Base-by-base conservation (phyloP, 2,329 filamentous ascomycete species). In the Xenosphaeropsis pyriputrescens region DNA sequence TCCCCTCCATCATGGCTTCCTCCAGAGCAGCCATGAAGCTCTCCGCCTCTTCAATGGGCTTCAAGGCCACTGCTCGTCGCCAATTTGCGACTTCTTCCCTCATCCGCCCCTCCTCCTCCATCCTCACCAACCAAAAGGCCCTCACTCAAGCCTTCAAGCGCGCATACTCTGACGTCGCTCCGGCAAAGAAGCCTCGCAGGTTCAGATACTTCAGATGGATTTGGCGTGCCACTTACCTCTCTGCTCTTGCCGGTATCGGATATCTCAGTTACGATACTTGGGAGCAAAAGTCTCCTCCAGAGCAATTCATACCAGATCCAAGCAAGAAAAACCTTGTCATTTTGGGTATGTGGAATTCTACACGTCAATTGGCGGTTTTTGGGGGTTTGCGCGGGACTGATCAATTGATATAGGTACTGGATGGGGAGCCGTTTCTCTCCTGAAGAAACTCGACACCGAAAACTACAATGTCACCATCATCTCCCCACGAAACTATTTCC, bases 391-490 rank as follows among this genome's bases (percentile, higher is more conserved):
- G 22, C 22, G 12, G 22, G 8, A 26, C 22, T 18, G 34, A 37
- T 47, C 47, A 52, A 44, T 39, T 49, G 38, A 50, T 43, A 35
- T 50, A 95, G 89, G 89, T 55, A 93, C 88, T 51, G 91, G 91
- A 50, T 98, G 91, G 91, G 91, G 79, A 50, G 85, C 89, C 32
- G 85, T 98, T 54, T 93, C 89, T 43, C 78, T 98, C 43, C 75
- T 98, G 48, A 98, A 98, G 75, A 95, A 93, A 60, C 83, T 98
- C 62, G 88, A 98, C 57, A 95, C 89, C 44, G 84, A 93, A 61
- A 93, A 96, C 72, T 98, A 96, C 75, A 96, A 98, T 61, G 89
- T 96, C 61, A 63, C 96, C 57, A 86, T 98, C 59, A 85, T 98
- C 60, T 96, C 91, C 36, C 91, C 91, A 39, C 85, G 91, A 58